Base-by-base conservation (phyloP, 176 grass and related monocot species). In the Lolium perenne region DNA sequence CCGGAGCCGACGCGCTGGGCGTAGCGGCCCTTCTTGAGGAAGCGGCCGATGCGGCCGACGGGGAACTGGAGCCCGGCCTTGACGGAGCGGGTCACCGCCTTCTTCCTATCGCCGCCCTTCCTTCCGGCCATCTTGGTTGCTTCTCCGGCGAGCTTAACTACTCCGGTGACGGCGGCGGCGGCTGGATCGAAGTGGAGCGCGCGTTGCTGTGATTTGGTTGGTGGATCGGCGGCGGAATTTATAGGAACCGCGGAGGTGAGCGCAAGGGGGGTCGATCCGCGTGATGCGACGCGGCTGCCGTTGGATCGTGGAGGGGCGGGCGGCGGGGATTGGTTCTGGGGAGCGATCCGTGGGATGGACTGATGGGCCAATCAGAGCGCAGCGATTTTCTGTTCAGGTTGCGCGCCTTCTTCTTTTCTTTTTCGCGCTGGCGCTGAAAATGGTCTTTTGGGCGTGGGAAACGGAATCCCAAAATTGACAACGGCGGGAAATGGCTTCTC, bases 1-100 rank as follows among this genome's bases (percentile, higher is more conserved):
- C 85, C 85, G 7, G 89, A 77, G 12, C 80, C 89, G 40, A 90
- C 79, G 72, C 88, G 88, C 40, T 90, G 78, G n/a, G 88, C 84
- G 63, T 90, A 90, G 2, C 81, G 68, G 16, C 93, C 90, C 38
- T 90, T 90, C 90, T 94, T 94, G 9, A 94, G 90, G 87, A 47
- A 94, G 53, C 93, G 93, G 0, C 90, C 90, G 79, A 94, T 90
- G 14, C 90, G 93, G 23, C 93, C 90, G 53, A 94, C 93, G 50
- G 93, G 93, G 85, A 94, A 94, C 82, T 90, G 87, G 67, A 94
- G 93, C 2, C 90, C 90, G 13, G 93, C 93, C 79, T 92, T 94
- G 38, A 20, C 5, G 14, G 81, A 83, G 2, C 81, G 66, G 38
- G 67, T 18, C 22, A 80, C 78, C 7, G 41, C 0, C 78, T 80